Percentiles rank a stretch among this genome's conserved stretches.
phyloP scores from a whole-genome alignment of 2,329 filamentous ascomycete genomes.

The Coniochaeta ligniaria region DNA sequence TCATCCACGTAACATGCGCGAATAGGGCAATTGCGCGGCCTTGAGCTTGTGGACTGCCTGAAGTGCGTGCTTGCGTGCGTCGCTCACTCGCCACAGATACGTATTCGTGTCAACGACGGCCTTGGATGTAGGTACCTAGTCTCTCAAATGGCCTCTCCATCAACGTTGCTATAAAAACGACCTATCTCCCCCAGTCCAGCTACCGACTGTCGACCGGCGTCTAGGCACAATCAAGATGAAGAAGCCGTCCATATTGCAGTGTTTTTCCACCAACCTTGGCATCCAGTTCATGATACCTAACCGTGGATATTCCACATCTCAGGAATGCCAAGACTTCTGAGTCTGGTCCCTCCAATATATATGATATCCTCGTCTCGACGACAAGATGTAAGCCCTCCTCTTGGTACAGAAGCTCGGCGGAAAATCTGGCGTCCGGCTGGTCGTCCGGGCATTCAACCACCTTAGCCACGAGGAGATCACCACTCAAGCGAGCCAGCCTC shows the following conservation, averaged over 20 bases:
- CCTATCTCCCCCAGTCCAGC: background rate
- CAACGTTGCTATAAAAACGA: background rate
- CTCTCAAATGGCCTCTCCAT: background rate
- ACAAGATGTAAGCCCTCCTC: background rate
- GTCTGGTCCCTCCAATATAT: background rate
- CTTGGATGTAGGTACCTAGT: background rate
- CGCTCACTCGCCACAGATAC: background rate
- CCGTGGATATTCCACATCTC: background rate
- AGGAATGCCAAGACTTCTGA: background rate
- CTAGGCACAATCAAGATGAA: background rate
- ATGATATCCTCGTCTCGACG: background rate
- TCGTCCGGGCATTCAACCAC: background rate
- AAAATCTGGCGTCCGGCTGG: background rate
- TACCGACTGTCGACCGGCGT: background rate
- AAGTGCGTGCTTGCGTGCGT: background rate
- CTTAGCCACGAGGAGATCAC: background rate
- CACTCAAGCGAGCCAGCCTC: background rate
- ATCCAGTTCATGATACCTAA: background rate
- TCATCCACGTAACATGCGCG: background rate
- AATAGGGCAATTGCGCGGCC: background rate
- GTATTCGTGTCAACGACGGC: background rate
- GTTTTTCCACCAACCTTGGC: background rate
- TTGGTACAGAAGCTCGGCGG: background rate
- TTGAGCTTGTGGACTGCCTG: background rate
- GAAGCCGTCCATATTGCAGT: background rate